Base-by-base conservation (phyloP, 768 basidiomycete genomes). In the Coprinopsis sp. region DNA sequence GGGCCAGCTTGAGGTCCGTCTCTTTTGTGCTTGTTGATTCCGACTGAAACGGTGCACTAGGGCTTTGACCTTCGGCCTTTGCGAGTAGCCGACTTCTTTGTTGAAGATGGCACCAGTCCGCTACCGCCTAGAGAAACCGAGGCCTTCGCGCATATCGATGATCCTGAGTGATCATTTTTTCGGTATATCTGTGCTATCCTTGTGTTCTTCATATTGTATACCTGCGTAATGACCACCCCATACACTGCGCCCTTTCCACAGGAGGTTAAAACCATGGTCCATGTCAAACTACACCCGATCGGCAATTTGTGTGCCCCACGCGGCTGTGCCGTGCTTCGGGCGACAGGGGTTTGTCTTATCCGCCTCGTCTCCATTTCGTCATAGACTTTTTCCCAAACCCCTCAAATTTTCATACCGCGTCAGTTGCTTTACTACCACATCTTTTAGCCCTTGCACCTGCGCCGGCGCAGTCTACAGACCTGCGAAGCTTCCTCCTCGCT, bases 31-130 rank as follows among this genome's bases (percentile, higher is more conserved):
- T 23, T 3, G 29, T 49, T 18, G 30, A 4, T 14, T 6, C 27
- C 12, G 19, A 7, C n/a, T 24, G 23, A 40, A 22, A 34, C 19
- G 43, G 21, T 24, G 30, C n/a, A n/a, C 18, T 57, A 91, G 88
- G 88, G 84, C 46, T 88, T 92, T 62, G 68, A 80, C 49, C 70
- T 92, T 44, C 83, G 92, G 39, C 83, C 88, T 6, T 65, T 94
- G 37, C 70, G 70, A 2, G 45, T 91, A 24, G 67, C 70, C 11
- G 92, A 95, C 61, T 94, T 95, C 64, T 69, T 70, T 44, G 60
- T 58, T 1, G 51, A 56, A n/a, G 72, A 74, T 42, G 72, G 66
- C 10, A 64, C 67, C 49, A 68, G 61, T 41, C 59, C 62, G 19
- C 46, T 72, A 23, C 70, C 70, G 8, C 59, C 66, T 6, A 38